These are phyloP conservation scores for Trypethelium eluteriae DNA, from an alignment of 495 filamentous ascomycete genomes.

Conservation along the genomic window DNA sequence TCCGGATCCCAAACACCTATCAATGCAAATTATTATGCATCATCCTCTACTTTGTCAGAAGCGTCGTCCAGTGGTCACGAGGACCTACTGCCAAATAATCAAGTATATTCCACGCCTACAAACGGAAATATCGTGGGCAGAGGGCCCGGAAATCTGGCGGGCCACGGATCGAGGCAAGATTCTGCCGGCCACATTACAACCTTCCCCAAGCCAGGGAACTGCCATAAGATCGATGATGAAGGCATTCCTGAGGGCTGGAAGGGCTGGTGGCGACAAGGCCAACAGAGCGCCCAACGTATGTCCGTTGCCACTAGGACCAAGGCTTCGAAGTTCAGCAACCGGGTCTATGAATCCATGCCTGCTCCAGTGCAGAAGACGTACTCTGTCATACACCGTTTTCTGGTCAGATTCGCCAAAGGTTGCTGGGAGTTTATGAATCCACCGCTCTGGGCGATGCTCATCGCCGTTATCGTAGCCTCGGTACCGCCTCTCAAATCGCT, in stretches of 20 bases:
- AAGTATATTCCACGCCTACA: constrained; percentile 38
- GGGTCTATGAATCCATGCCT: constrained; percentile 49
- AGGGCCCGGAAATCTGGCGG: constrained; percentile 25
- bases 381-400: constrained; percentile 35
- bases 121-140: constrained; percentile 32
- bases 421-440: constrained; percentile 96
- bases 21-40: constrained; percentile 19
- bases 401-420: constrained; percentile 52
- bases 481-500: constrained; percentile 73
- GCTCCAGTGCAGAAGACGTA: constrained; percentile 49
- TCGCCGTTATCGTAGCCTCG: constrained; percentile 80
- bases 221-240: constrained; percentile 16
- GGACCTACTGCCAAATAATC: neutral
- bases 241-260: constrained; percentile 20
- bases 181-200: constrained; percentile 28
- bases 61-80: neutral
- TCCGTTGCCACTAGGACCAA: neutral
- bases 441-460: constrained; percentile 92
- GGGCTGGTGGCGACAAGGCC: constrained; percentile 17
- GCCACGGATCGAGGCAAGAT: constrained; percentile 12
- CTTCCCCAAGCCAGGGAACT: constrained; percentile 23
- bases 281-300: neutral
- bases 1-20: constrained; percentile 26
- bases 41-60: constrained; percentile 22
- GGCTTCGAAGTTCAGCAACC: constrained; percentile 15